A percentile compares a stretch with the other conserved stretches of the same genome.
Evolutionary conservation across 78 protist genomes (phyloP).

Genomic region (Dictyostelium intermedium): DNA sequence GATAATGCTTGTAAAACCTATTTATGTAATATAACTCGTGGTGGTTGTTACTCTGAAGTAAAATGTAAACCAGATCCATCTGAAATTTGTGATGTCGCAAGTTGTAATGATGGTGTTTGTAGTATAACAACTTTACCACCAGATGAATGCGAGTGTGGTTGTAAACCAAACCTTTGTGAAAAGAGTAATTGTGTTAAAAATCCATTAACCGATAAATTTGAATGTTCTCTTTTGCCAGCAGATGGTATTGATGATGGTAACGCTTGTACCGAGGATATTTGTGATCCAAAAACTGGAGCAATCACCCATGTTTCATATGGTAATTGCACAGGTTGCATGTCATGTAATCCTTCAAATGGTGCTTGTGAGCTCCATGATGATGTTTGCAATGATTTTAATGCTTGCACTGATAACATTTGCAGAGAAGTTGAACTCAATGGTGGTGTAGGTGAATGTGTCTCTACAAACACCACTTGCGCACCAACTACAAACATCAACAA

Average conservation of each 20-base stretch:
- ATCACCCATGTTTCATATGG: background rate
- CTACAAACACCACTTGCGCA: background rate
- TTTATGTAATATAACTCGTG: background rate
- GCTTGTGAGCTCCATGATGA: background rate
- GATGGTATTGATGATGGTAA: slow-evolving; percentile 8
- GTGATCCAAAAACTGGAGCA: background rate
- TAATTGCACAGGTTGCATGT: background rate
- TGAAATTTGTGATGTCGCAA: background rate
- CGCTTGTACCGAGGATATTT: slow-evolving; percentile 1
- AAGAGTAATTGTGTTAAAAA: background rate
- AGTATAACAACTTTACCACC: background rate
- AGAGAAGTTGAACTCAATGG: background rate
- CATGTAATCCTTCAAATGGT: background rate
- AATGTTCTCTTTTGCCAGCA: background rate
- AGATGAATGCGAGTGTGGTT: background rate
- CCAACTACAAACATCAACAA: background rate
- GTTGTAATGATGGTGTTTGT: background rate
- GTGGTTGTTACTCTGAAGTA: background rate
- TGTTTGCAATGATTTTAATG: background rate
- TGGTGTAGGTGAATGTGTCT: background rate
- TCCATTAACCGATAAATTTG: background rate
- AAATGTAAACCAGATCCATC: background rate
- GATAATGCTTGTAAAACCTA: background rate
- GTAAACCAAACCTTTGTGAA: background rate
- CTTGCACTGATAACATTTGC: slow-evolving; percentile 18